Base-by-base conservation (phyloP, 371 early-diverging fungal genomes). In the Rhizopus delemar region DNA sequence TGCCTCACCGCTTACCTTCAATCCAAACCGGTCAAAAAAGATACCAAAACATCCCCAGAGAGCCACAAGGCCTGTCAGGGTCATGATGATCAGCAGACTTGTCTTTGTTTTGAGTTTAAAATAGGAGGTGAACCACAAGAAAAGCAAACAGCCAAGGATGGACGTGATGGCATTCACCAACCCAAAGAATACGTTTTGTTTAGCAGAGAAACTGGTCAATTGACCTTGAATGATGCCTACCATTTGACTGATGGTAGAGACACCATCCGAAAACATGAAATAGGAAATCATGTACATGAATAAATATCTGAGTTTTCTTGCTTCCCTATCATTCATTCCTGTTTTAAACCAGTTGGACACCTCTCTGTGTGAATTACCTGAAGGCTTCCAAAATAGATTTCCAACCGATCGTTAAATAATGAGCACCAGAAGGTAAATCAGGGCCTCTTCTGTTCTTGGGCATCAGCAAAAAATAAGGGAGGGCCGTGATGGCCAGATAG, bases 1-100 rank as follows among this genome's bases (percentile, higher is more conserved):
- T 9, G 5, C 5, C 7, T 29, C n/a, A 8, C 22, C 3, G 5
- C 50, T 48, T 28, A 65, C 59, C 34, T 65, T 62, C 33, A 63
- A 69, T 22, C 77, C 77, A 46, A 73, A 59, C 8, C 43, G 51
- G 4, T 62, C 28, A 31, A 56, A 63, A 9, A 29, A 36, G 3
- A 77, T 59, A 31, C 77, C 74, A 52, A 77, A 62, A n/a, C 72
- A 71, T 0, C 77, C 74, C 77, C 77, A 77, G 1, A 74, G 22
- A 13, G 74, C 68, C 2, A 72, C 51, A 0, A 65, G 32, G 11
- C 65, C 50, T 8, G 78, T 70, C 13, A 65, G 46, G 0, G 15
- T 63, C 8, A 70, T 66, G n/a, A 72, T 71, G 5, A 68, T 60
- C 11, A 68, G 57, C 7, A 77, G 54, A 51, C 64, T 73, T 3